Base-by-base conservation (phyloP, 2,329 filamentous ascomycete genomes). In the Epichloe typhina region DNA sequence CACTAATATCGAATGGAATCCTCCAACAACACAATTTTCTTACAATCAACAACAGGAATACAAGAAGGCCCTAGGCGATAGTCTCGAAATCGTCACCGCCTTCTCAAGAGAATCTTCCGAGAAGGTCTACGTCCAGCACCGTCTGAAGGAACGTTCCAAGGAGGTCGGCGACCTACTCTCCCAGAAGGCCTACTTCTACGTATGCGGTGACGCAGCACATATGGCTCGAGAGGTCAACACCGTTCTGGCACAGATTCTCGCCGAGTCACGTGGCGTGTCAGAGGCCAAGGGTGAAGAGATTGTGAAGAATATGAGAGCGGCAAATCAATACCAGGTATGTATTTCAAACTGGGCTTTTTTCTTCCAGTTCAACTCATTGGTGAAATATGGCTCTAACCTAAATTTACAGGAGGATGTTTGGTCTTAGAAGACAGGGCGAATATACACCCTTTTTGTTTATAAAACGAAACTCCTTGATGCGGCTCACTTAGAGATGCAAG, bases 81-180 rank as follows among this genome's bases (percentile, higher is more conserved):
- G 85, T 44, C 93, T 98, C 61, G 84, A 90, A 66, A 74, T 98
- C 58, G 79, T 96, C 66, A 94, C 86, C 13, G 93, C 93, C 41
- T 98, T 98, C 70, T 98, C 93, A n/a, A 83, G 93, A 57, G 88
- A 96, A 53, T 75, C 79, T 0, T 67, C 82, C 42, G 78, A 93
- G 68, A 98, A 98, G 72, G 87, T 98, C 38, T 98, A 98, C 64
- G 93, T 98, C 21, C 93, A 98, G 71, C 89, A 98, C 69, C 80
- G 86, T 55, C 77, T 98, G 54, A 84, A 86, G 70, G 88, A 97
- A 68, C 77, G 83, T 47, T 83, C 86, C 53, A 79, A 86, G 61
- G 82, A 95, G 61, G 77, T 98, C 70, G 91, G 95, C 69, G 83
- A 91, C 57, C 80, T 98, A 1, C 76, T 98, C 9, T 76, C 85